These are phyloP conservation scores for Xerocomellus amylosporus DNA, from an alignment of 768 basidiomycete genomes.

Conservation along the genomic window DNA sequence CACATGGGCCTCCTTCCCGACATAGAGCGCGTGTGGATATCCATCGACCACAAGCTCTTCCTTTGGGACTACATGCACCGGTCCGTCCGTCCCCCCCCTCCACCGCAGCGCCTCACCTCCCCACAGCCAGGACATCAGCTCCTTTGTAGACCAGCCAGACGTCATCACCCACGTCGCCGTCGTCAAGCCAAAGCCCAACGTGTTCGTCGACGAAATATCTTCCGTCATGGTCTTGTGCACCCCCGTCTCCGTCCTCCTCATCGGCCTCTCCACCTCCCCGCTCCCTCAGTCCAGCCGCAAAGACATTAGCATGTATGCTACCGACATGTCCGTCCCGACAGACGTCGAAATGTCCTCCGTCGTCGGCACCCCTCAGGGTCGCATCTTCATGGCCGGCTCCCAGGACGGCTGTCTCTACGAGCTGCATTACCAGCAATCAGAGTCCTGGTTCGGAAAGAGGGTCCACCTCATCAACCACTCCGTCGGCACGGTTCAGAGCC, in stretches of 20 bases:
- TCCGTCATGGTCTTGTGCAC: conserved; percentile 89
- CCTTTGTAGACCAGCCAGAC: conserved; percentile 89
- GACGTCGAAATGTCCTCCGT: conserved; percentile 88
- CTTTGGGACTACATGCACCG: conserved; percentile 96
- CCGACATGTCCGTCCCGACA: conserved; percentile 74
- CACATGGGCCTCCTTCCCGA: conserved; percentile 92
- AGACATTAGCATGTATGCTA: conserved; percentile 86
- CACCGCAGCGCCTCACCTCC: conserved; percentile 2
- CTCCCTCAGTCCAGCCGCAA: conserved; percentile 48
- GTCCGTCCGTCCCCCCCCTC: conserved; percentile 44
- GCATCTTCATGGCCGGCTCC: conserved; percentile 87
- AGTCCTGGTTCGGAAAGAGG: conserved; percentile 90
- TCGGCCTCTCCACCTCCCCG: conserved; percentile 66
- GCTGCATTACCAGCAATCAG: conserved; percentile 84
- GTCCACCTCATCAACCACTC: conserved; percentile 87
- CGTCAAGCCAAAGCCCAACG: conserved; percentile 77
- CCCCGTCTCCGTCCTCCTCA: conserved; percentile 73
- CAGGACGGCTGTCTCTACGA: conserved; percentile 91
- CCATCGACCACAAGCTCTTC: conserved; percentile 90
- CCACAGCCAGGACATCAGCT: conserved; percentile 79
- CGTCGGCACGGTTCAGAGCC: conserved; percentile 70
- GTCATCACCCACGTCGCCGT: conserved; percentile 87
- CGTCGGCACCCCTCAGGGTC: conserved; percentile 71
- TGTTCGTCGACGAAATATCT: conserved; percentile 92
- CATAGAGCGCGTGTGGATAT: conserved; percentile 93